These are phyloP conservation scores for Picochlorum sp. DNA, from an alignment of 139 green algal species.

Conservation along the genomic window DNA sequence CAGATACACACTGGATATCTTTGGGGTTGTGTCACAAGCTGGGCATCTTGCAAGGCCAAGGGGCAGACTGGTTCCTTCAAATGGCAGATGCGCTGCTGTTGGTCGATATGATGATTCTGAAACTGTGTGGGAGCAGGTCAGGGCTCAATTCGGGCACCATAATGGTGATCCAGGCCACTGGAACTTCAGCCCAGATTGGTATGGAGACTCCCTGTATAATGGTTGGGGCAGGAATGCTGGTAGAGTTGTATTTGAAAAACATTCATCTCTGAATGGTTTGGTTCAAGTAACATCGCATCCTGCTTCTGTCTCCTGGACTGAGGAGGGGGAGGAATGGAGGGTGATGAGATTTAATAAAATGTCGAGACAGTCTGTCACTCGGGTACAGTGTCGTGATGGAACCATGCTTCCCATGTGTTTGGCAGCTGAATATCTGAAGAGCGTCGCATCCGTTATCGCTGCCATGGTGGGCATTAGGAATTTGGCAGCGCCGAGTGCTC, in stretches of 20 bases:
- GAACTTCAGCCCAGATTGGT: slow-evolving; percentile 49
- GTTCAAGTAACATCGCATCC: slow-evolving; percentile 40
- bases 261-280: slow-evolving; percentile 31
- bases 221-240: slow-evolving; percentile 39
- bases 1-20: too few relatives aligned
- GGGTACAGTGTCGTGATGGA: slow-evolving; percentile 11
- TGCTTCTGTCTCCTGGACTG: not conserved
- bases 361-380: slow-evolving; percentile 45
- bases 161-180: slow-evolving; percentile 38
- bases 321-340: slow-evolving; percentile 36
- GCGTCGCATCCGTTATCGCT: slow-evolving; percentile 27
- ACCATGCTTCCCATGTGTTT: slow-evolving; percentile 32
- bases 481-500: not conserved
- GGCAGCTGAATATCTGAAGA: slow-evolving; percentile 49
- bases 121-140: not conserved
- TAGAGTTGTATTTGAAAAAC: slow-evolving; percentile 20
- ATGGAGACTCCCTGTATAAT: slow-evolving; percentile 17
- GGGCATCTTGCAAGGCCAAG: not conserved
- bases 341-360: slow-evolving; percentile 53
- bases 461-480: slow-evolving; percentile 13
- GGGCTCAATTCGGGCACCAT: slow-evolving; percentile 19
- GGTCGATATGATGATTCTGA: not conserved
- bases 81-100: not conserved
- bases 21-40: not conserved
- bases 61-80: not conserved